Base-by-base conservation (phyloP, 768 basidiomycete genomes). In the Boletus sp. region DNA sequence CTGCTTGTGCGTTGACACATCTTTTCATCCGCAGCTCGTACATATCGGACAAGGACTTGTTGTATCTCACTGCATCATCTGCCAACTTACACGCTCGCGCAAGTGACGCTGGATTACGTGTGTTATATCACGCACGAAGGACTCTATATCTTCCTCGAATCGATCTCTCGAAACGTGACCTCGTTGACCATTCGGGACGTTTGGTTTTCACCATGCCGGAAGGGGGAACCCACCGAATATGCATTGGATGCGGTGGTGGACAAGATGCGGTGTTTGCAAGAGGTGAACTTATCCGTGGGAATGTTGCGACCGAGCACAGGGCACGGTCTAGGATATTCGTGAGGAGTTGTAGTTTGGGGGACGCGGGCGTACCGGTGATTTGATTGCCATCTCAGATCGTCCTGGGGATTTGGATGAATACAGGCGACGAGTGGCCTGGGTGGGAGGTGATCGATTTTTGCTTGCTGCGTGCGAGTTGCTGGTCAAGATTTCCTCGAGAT, bases 41-140 rank as follows among this genome's bases (percentile, higher is more conserved):
- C 24, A 11, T 61, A 15, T 24, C 24, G 24, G 47, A 50, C 48
- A 30, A 32, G 37, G 56, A 58, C 14, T 52, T 58, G 24, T 10
- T 30, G n/a, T 42, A 40, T 14, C 30, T 58, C 32, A 45, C 48
- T 5, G 48, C 56, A 3, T 49, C 50, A 6, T 58, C 56, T 2
- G 24, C 29, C 10, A 12, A 28, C n/a, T n/a, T n/a, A n/a, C 10
- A 53, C 56, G 28, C 56, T 53, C 15, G 17, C 28, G 3, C 29
- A 17, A 4, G 56, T 58, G n/a, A 44, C 46, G 15, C 17, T 56
- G 11, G 39, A 42, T 2, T 2, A 5, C 4, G 18, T 56, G 7
- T 0, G 1, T 20, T 44, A 17, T 1, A 6, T 60, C 18, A 46
- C 44, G 18, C 5, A 32, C 28, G 32, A 17, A 17, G 56, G 56